Evolutionary conservation across 164 flowering plant genomes (phyloP).

Genomic region (Amborella trichopoda): DNA sequence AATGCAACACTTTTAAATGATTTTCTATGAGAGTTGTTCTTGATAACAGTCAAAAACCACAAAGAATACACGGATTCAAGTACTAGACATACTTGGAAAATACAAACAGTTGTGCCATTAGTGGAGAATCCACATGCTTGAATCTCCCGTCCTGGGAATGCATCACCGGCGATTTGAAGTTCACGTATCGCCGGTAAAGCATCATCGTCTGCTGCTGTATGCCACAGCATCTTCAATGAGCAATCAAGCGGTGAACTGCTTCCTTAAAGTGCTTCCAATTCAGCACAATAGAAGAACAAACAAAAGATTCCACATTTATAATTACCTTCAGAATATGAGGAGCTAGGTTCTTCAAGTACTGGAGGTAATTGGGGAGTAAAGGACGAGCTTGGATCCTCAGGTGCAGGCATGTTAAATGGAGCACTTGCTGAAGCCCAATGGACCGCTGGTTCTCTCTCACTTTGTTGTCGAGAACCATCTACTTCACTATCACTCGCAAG

Average conservation of each 20-base stretch:
- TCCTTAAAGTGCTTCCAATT: neutral
- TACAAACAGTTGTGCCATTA: slow-evolving; percentile 95
- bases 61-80: neutral
- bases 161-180: slow-evolving; percentile 91
- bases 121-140: slow-evolving; percentile 81
- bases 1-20: neutral
- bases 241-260: slow-evolving; percentile 1
- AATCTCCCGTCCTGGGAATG: slow-evolving; percentile 77
- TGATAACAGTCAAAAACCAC: neutral
- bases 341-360: slow-evolving; percentile 90
- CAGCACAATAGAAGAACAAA: neutral
- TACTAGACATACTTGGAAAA: slow-evolving; percentile 64
- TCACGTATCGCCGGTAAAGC: slow-evolving; percentile 78
- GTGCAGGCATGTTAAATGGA: slow-evolving; percentile 25
- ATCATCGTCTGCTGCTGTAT: slow-evolving; percentile 87
- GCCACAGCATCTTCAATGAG: slow-evolving; percentile 5
- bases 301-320: too few relatives aligned
- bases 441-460: slow-evolving; percentile 41
- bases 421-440: slow-evolving; percentile 63
- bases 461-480: slow-evolving; percentile 39
- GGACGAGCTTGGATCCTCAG: slow-evolving; percentile 56
- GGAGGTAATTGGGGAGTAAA: slow-evolving; percentile 70
- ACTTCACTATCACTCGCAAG: slow-evolving; percentile 45
- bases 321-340: slow-evolving; percentile 96
- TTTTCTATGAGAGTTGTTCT: neutral